A percentile compares a stretch with the other conserved stretches of the same genome.
Evolutionary conservation across 2,329 filamentous ascomycete species (phyloP).

Genomic region (Fusarium irregulare): DNA sequence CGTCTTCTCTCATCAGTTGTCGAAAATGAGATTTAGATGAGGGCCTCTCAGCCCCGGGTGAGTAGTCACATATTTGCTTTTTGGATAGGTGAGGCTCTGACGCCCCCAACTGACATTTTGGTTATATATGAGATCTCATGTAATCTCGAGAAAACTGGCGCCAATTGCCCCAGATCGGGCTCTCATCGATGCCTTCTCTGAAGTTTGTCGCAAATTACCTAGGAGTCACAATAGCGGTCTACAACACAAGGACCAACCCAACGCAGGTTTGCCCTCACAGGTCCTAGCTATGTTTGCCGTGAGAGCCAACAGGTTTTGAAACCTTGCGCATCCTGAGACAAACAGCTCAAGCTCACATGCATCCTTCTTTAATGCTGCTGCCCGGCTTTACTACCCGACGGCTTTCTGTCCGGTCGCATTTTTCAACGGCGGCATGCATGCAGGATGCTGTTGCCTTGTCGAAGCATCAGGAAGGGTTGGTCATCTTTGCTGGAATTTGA

Average conservation of each 20-base stretch:
- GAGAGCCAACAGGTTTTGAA: neutral
- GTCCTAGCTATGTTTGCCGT: neutral
- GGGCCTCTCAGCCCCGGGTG: neutral
- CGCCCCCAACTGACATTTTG: neutral
- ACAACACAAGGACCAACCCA: neutral
- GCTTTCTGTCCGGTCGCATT: neutral
- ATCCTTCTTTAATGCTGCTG: neutral
- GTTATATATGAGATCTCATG: neutral
- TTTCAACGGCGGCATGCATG: neutral
- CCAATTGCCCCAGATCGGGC: neutral
- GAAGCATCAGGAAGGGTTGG: neutral
- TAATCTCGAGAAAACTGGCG: neutral
- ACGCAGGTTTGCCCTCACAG: too few relatives aligned
- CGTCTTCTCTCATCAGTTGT: constrained; percentile 3
- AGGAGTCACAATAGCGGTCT: constrained; percentile 14
- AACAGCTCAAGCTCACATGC: neutral
- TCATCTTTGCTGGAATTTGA: neutral
- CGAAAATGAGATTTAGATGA: neutral
- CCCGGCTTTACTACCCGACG: neutral
- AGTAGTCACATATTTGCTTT: constrained; percentile 4
- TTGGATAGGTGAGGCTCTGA: neutral
- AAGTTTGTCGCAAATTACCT: neutral
- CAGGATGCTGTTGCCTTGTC: neutral
- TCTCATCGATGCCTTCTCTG: neutral
- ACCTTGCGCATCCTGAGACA: neutral